Percentiles rank a stretch among this genome's conserved stretches.
phyloP scores from a whole-genome alignment of 1,139 yeast species.

The Magnusiomyces fungicola region DNA sequence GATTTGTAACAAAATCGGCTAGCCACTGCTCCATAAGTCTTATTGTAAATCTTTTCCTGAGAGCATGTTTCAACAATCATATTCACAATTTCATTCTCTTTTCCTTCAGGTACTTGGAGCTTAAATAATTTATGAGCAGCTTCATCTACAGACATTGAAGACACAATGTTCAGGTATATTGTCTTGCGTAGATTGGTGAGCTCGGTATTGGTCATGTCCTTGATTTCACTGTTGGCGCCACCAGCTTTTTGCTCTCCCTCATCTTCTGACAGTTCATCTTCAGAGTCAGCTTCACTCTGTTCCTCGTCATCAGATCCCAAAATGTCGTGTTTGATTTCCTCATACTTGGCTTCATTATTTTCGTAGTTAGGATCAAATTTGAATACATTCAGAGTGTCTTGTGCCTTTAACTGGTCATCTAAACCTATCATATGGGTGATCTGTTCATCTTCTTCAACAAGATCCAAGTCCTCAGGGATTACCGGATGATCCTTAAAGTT shows the following conservation, averaged over 20 bases:
- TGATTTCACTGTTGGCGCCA: slow-evolving; percentile 28
- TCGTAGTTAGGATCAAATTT: slow-evolving; percentile 47
- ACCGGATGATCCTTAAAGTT: slow-evolving; percentile 41
- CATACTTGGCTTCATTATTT: slow-evolving; percentile 42
- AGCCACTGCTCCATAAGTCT: slow-evolving; percentile 73
- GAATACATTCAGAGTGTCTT: slow-evolving; percentile 46
- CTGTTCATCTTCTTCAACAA: slow-evolving; percentile 61
- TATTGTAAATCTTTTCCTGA: slow-evolving; percentile 83
- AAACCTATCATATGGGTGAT: slow-evolving; percentile 53
- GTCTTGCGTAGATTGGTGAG: slow-evolving; percentile 59
- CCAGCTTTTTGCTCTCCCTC: slow-evolving; percentile 18
- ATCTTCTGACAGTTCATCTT: slow-evolving; percentile 15
- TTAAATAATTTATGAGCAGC: slow-evolving; percentile 78
- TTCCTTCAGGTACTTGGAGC: slow-evolving; percentile 27
- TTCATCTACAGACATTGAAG: slow-evolving; percentile 91
- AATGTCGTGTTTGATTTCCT: slow-evolving; percentile 36
- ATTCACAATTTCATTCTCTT: slow-evolving; percentile 47
- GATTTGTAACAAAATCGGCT: slow-evolving; percentile 53
- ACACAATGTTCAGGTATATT: slow-evolving; percentile 77
- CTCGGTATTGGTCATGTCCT: slow-evolving; percentile 66
- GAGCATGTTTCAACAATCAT: slow-evolving; percentile 79
- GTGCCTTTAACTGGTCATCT: slow-evolving; percentile 39
- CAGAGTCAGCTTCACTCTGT: slow-evolving; percentile 22
- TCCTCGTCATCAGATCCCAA: slow-evolving; percentile 40
- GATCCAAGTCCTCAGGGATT: slow-evolving; percentile 43